Base-by-base conservation (phyloP, 805 yeast species). In the Danielozyma ontarioensis region DNA sequence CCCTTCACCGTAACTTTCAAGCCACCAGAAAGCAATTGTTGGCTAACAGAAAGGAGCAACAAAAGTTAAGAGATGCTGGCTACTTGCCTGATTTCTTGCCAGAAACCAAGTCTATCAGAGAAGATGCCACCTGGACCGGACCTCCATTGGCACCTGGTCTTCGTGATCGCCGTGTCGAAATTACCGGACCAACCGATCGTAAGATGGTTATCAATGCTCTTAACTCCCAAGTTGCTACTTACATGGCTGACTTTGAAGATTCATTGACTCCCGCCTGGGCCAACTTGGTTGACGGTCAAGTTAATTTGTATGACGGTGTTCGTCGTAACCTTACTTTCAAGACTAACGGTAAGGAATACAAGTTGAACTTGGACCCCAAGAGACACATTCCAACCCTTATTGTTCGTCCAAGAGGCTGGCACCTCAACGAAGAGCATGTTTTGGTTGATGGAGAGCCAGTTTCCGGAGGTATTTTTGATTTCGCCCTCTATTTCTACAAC, bases 381-480 rank as follows among this genome's bases (percentile, higher is more conserved):
- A 70, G 72, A 55, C 79, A 79, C 51, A 68, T 80, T 33, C 90
- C 90, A 40, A 83, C 88, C 28, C 63, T 83, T 55, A 80, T 83
- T 55, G 88, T 83, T 36, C 76, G 94, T 67, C 94, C 94, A 53
- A 74, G 94, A 67, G 93, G 94, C 32, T 83, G 90, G 89, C 94
- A 83, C 57, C 71, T 83, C 74, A 78, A 68, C 23, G 94, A 83
- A 55, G 71, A 73, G 55, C 94, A 83, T 52, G 67, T 83, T 30
- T 50, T 69, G 32, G 75, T 83, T 37, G 89, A 81, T 53, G 83
- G 80, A 37, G 85, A 80, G 58, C 87, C 89, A 32, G 77, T 83
- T 29, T 70, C 81, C 38, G 93, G 86, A 18, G 84, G 88, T 23
- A 69, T 83, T 39, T 72, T 83, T 55, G 94, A 83, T 64, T 83